Evolutionary conservation across 2,329 filamentous ascomycete species (phyloP), one percentile per base, ranked within the genome.

Genomic region (Colletotrichum destructivum): DNA sequence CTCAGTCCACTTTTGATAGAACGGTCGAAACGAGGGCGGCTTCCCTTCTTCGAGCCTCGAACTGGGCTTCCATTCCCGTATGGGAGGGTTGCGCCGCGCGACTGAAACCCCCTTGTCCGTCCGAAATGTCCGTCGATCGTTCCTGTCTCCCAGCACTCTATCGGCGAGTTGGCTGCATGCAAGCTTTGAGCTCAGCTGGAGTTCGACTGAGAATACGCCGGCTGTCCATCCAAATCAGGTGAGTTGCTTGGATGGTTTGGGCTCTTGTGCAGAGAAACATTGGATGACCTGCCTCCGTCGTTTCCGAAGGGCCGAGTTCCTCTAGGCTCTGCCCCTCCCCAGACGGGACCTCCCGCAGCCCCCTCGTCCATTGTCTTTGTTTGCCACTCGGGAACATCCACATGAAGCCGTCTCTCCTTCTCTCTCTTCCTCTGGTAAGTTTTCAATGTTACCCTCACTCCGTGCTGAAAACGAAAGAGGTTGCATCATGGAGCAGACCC

Each of bases 231-330:
- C 47, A 18, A n/a, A 23, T 51, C 31, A 23, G 31, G 12, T 21
- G n/a, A 16, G 21, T 5, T 62, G 26, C 44, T 62, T 51, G 8
- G 31, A 23, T 21, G 16, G 3, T 21, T 51, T 4, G 23, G 46
- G 15, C 13, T 26, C 31, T 18, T 52, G 31, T 23, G 46, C n/a
- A 6, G 13, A 11, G 26, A n/a, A n/a, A 44, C 38, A 35, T 15
- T 63, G 21, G 18, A 23, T 35, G 16, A 6, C 11, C 9, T 21
- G 11, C n/a, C 65, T 64, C 69, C 69, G 69, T 64, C 69, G 69
- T 69, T 38, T 71, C 69, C 65, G 59, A 64, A 71, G 69, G 69
- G 65, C 59, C 65, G 65, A 60, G 26, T 60, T 69, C 69, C 69
- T 64, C 21, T 31, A 18, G 31, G 8, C 31, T 9, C 31, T 35